Base-by-base conservation (phyloP, 2,329 filamentous ascomycete genomes). In the Calonectria honghensis region DNA sequence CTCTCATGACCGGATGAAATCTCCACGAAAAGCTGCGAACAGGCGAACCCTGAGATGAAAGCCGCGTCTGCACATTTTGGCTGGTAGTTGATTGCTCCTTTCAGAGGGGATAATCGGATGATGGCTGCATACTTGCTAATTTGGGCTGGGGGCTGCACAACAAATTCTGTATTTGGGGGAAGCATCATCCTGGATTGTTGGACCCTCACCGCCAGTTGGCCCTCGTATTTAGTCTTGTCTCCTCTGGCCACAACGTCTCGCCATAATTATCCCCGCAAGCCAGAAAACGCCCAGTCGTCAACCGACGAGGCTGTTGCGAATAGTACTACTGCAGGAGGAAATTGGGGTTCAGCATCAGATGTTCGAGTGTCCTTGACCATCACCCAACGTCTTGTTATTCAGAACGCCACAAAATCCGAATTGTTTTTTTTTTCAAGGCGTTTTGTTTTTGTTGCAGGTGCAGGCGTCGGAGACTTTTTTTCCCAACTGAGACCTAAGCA, bases 201-300 rank as follows among this genome's bases (percentile, higher is more conserved):
- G 69, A 48, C 51, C 75, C 71, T 81, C 79, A 81, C 79, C 79
- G 79, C 78, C 76, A 79, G 77, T 81, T 81, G 70, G 24, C 41
- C 64, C 72, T 75, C 64, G 68, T 69, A 66, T 76, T 63, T 51
- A 29, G 59, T 68, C 51, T 45, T 57, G 54, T 59, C 68, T 70
- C 41, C 72, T 68, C 65, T 72, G 72, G 54, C 50, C 72, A 76
- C 70, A 48, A 63, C 69, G 68, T 75, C 75, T 73, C 24, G 45
- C 61, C 75, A 77, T 67, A 74, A 69, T 70, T 71, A 72, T 54
- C 68, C 64, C 54, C 73, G 67, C 64, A 72, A 70, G 45, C 31
- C 68, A 32, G 63, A 35, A 51, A 51, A 70, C 68, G 76, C 75
- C 73, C 37, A 61, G 65, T 68, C 29, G 75, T 63, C 52, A 72